phyloP scores from a whole-genome alignment of 768 basidiomycete species.

The Macrolepiota albuminosa region DNA sequence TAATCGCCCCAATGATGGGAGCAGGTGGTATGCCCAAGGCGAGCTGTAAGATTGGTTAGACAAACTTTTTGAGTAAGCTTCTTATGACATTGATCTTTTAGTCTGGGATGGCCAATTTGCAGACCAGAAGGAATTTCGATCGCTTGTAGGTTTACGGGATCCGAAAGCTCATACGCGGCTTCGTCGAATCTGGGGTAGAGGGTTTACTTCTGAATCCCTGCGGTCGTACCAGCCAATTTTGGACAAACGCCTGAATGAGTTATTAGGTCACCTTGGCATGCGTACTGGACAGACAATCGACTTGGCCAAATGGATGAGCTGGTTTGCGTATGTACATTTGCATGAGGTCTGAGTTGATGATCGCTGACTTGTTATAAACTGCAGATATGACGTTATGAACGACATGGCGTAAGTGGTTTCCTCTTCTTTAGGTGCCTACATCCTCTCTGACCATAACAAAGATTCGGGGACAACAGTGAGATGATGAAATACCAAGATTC shows the following conservation, averaged over 20 bases:
- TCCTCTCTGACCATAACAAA: not conserved
- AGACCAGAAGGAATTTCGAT: not conserved
- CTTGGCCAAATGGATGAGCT: not conserved
- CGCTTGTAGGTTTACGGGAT: not conserved
- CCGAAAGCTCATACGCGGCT: constrained; percentile 27
- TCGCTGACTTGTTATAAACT: not conserved
- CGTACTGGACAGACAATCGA: not conserved
- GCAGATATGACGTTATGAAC: not conserved
- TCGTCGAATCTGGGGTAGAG: constrained; percentile 37
- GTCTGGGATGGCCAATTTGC: not conserved
- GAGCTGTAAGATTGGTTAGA: not conserved
- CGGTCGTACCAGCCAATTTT: constrained; percentile 20
- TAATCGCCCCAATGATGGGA: not conserved
- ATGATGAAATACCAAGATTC: not conserved
- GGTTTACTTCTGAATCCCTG: constrained; percentile 28
- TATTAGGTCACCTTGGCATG: not conserved
- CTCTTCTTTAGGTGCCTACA: not conserved
- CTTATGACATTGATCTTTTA: not conserved
- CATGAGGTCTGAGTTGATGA: not conserved
- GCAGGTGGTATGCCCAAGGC: not conserved
- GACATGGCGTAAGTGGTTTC: not conserved
- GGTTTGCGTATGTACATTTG: not conserved
- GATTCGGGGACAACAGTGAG: not conserved
- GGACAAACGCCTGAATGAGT: not conserved
- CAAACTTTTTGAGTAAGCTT: not conserved